Conservation (phyloP, 2,329 filamentous ascomycete species). For the Fusarium globosum region DNA sequence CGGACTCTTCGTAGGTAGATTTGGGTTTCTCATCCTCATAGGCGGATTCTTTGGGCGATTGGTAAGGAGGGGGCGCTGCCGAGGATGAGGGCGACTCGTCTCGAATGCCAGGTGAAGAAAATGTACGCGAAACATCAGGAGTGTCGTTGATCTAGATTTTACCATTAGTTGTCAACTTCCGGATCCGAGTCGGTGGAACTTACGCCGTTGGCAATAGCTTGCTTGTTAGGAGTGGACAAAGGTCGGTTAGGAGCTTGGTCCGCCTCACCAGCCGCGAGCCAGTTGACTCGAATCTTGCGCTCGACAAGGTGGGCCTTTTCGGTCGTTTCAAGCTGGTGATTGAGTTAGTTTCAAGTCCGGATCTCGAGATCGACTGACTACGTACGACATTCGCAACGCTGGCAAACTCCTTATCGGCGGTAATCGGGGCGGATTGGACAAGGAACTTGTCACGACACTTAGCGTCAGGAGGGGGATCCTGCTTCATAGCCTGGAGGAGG, state of each 20-base stretch:
- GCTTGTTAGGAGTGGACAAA: constrained; percentile 56
- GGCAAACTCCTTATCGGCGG: constrained; percentile 83
- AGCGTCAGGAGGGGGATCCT: constrained; percentile 85
- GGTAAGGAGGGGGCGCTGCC: constrained; percentile 50
- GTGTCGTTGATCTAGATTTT: constrained; percentile 52
- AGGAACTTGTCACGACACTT: constrained; percentile 98
- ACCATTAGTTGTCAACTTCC: constrained; percentile 19
- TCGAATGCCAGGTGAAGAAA: constrained; percentile 57
- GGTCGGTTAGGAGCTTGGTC: constrained; percentile 42
- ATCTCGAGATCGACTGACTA: constrained; percentile 9
- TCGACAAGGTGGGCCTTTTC: constrained; percentile 85
- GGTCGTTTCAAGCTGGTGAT: constrained; percentile 77
- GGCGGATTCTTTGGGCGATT: constrained; percentile 47
- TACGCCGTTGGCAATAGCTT: constrained; percentile 55
- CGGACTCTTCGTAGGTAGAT: constrained; percentile 41
- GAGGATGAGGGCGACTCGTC: constrained; percentile 47
- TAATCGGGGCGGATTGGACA: constrained; percentile 89
- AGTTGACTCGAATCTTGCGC: constrained; percentile 94
- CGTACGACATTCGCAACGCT: constrained; percentile 85
- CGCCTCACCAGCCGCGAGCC: constrained; percentile 71
- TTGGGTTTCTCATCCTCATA: constrained; percentile 45
- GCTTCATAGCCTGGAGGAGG: constrained; percentile 97
- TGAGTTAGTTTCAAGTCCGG: constrained; percentile 6
- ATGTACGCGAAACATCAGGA: constrained; percentile 58
- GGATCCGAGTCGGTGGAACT: constrained; percentile 33